These are phyloP conservation scores for Lagerstroemia speciosa DNA, from an alignment of 345 rosid genomes.

Conservation along the genomic window DNA sequence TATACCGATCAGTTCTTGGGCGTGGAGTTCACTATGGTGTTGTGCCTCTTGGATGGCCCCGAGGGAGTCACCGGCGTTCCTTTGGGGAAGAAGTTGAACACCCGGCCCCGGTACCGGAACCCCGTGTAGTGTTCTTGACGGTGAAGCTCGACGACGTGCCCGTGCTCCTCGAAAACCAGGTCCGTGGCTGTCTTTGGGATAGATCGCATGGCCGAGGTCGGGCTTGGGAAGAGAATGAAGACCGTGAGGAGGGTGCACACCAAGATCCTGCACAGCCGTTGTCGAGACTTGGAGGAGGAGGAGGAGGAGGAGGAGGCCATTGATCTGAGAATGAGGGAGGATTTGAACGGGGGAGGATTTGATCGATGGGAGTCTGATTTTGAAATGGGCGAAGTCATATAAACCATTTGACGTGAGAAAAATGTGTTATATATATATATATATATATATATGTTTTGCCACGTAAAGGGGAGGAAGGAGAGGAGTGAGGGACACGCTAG, in stretches of 20 bases:
- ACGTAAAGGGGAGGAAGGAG: too few species aligned
- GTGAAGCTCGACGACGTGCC: background rate
- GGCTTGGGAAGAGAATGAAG: background rate
- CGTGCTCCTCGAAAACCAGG: background rate
- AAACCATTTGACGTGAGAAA: too few species aligned
- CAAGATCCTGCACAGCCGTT: background rate
- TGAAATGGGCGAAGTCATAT: too few species aligned
- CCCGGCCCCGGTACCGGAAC: slow-evolving; percentile 28
- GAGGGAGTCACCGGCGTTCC: slow-evolving; percentile 68
- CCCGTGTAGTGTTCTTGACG: slow-evolving; percentile 11
- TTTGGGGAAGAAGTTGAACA: slow-evolving; percentile 71
- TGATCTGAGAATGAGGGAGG: too few species aligned
- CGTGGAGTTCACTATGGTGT: slow-evolving; percentile 28
- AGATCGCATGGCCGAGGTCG: background rate
- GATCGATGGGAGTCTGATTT: too few species aligned
- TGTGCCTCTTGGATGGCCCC: slow-evolving; percentile 78
- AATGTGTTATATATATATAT: too few species aligned
- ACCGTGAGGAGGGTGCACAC: background rate
- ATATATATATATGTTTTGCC: too few species aligned
- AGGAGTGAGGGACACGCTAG: too few species aligned
- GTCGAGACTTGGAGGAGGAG: background rate
- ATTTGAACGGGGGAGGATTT: too few species aligned
- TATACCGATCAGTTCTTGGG: slow-evolving; percentile 24
- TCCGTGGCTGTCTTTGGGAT: background rate
- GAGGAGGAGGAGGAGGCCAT: too few species aligned